phyloP scores from a whole-genome alignment of 1,139 yeast species.

The Pichia sp. region DNA sequence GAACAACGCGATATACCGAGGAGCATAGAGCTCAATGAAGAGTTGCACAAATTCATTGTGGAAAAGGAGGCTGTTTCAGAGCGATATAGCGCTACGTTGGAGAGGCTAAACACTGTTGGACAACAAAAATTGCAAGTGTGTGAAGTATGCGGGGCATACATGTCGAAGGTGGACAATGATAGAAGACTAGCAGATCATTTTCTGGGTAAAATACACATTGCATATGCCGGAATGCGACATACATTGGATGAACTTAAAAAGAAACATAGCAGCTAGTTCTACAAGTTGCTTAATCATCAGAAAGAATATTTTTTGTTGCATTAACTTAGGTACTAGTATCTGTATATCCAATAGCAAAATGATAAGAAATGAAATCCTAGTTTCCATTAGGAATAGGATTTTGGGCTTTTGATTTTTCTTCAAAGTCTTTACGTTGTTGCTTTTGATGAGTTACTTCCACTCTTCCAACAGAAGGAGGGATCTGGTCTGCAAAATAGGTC shows the following conservation, averaged over 20 bases:
- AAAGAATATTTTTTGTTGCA: no score
- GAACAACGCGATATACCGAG: conserved; percentile 47
- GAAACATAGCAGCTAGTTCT: conserved; percentile 22
- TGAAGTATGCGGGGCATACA: conserved; percentile 84
- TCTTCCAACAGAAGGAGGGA: conserved; percentile 32
- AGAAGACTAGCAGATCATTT: conserved; percentile 89
- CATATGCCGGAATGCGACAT: conserved; percentile 70
- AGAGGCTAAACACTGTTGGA: conserved; percentile 77
- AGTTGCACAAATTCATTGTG: conserved; percentile 40
- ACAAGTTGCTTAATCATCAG: no score
- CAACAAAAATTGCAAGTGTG: conserved; percentile 92
- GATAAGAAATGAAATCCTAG: background rate
- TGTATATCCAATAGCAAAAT: background rate
- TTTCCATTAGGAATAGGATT: background rate
- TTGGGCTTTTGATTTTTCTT: background rate
- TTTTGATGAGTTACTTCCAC: conserved; percentile 18
- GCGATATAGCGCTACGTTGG: conserved; percentile 57
- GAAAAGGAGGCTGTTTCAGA: conserved; percentile 49
- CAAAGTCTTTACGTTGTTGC: conserved; percentile 3
- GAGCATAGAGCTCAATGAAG: conserved; percentile 43
- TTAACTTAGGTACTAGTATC: background rate
- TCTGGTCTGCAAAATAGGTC: conserved; percentile 25
- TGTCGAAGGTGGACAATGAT: conserved; percentile 84
- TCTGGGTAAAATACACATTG: conserved; percentile 80
- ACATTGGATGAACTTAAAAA: conserved; percentile 48